phyloP scores from a whole-genome alignment of 192 early-diverging fungal genomes.

The Cetraspora pellucida region DNA sequence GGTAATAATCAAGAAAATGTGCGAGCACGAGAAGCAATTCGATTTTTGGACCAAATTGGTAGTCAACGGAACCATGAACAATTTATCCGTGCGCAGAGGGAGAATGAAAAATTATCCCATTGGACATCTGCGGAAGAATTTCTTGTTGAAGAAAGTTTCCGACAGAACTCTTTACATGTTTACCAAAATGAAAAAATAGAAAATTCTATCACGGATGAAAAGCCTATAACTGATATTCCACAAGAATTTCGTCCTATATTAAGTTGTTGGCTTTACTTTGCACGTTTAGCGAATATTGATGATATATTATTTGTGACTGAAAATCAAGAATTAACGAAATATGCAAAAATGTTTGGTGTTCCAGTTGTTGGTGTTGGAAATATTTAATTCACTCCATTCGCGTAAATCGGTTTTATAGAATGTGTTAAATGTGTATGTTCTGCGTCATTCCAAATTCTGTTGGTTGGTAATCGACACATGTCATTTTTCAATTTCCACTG shows the following conservation, averaged over 20 bases:
- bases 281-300: constrained; percentile 39
- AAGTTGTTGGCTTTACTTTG: constrained; percentile 48
- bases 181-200: constrained; percentile 34
- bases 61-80: constrained; percentile 38
- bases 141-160: constrained; percentile 40
- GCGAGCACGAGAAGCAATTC: constrained; percentile 58
- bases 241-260: constrained; percentile 51
- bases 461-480: no score
- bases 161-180: not conserved
- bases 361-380: constrained; percentile 30
- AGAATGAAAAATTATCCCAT: constrained; percentile 47
- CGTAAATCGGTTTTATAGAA: not conserved
- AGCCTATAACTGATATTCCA: constrained; percentile 46
- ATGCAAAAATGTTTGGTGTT: constrained; percentile 53
- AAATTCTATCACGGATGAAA: not conserved
- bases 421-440: not conserved
- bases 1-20: constrained; percentile 51
- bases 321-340: constrained; percentile 49
- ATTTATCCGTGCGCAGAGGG: constrained; percentile 50
- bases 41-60: constrained; percentile 46
- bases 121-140: constrained; percentile 50
- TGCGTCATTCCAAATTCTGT: no score
- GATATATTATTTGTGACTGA: constrained; percentile 54
- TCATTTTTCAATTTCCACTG: no score
- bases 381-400: not conserved